Percentiles rank a stretch among this genome's conserved stretches.
phyloP scores from a whole-genome alignment of 2,329 filamentous ascomycete species.

The Fusarium nelsonii region DNA sequence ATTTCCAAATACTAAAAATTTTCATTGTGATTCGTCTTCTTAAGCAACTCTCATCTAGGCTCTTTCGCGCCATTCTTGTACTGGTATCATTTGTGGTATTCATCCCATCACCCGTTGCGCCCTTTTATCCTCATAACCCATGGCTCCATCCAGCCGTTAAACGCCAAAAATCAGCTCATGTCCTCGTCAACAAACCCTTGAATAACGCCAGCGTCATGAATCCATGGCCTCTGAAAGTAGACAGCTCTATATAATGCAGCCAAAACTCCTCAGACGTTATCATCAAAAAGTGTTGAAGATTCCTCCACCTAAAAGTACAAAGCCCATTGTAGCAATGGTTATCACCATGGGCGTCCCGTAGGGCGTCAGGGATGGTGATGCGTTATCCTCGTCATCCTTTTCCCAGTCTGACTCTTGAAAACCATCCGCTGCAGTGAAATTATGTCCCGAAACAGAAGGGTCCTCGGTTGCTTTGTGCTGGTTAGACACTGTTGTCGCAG shows the following conservation, averaged over 20 bases:
- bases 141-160: constrained; percentile 28
- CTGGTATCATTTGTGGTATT: constrained; percentile 37
- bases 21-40: neutral
- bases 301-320: constrained; percentile 43
- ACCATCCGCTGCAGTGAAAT: constrained; percentile 50
- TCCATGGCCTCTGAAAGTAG: constrained; percentile 6
- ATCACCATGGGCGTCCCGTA: constrained; percentile 34
- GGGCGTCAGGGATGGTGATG: constrained; percentile 28
- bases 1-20: neutral
- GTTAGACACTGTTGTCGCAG: constrained; percentile 59
- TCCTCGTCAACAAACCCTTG: constrained; percentile 26
- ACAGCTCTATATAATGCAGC: constrained; percentile 20
- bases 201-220: constrained; percentile 39
- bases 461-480: constrained; percentile 51
- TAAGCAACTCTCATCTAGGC: constrained; percentile 2
- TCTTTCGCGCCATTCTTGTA: constrained; percentile 19
- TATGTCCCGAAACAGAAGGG: constrained; percentile 36
- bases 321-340: constrained; percentile 37
- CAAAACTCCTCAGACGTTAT: constrained; percentile 1
- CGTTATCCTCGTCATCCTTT: constrained; percentile 24
- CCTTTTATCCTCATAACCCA: constrained; percentile 35
- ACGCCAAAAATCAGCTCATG: constrained; percentile 41
- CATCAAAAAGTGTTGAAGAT: constrained; percentile 30
- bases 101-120: constrained; percentile 30
- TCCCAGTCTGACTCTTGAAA: constrained; percentile 44